Conservation (phyloP, 345 rosid genomes). For the Eucalyptus urophylla region DNA sequence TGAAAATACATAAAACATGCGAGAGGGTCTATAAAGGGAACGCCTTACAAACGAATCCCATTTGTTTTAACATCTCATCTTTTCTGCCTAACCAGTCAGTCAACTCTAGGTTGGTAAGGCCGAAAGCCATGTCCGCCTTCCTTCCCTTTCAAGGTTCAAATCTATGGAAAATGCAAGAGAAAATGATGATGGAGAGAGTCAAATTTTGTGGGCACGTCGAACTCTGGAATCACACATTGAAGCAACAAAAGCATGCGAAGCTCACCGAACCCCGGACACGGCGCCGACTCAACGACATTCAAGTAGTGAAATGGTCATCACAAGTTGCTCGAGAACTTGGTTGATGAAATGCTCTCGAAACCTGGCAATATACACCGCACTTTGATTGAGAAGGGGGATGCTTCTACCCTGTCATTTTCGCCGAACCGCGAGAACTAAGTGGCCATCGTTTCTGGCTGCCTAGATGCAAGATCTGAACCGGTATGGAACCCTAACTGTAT, state of each 20-base stretch:
- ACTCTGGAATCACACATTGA: not conserved
- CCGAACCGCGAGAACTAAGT: not conserved
- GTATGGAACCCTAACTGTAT: not conserved
- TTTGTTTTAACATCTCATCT: rapidly evolving
- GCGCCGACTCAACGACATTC: not conserved
- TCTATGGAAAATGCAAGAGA: not conserved
- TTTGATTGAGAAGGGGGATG: not conserved
- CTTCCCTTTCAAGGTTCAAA: not conserved
- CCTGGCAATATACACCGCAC: no score
- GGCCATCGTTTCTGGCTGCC: no score
- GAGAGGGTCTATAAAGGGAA: not conserved
- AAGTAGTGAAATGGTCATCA: not conserved
- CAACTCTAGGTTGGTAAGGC: not conserved
- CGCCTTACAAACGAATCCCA: not conserved
- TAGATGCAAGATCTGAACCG: no score
- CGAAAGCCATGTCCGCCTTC: not conserved
- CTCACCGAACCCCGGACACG: rapidly evolving
- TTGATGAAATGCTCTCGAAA: not conserved
- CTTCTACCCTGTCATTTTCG: not conserved
- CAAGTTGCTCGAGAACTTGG: not conserved
- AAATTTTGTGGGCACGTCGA: not conserved
- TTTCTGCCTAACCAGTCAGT: not conserved
- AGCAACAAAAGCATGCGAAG: not conserved
- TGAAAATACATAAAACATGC: not conserved
- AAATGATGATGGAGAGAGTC: not conserved